Evolutionary conservation across 2,329 filamentous ascomycete species (phyloP), one percentile per base, ranked within the genome.

Genomic region (Colletotrichum tanaceti): DNA sequence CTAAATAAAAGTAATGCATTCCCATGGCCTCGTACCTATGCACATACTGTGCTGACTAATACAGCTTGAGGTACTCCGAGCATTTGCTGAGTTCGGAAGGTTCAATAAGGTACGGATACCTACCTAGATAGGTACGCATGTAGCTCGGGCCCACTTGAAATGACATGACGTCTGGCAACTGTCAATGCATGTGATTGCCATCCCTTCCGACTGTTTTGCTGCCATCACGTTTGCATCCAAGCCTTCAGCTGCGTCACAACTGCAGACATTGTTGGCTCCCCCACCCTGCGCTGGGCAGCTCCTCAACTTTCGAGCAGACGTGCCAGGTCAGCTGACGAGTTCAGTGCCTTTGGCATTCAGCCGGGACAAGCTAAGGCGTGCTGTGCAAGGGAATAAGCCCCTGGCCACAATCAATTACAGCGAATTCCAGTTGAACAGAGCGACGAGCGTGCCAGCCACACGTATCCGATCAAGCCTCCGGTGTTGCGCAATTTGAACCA

Each of bases 401-500:
- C 39, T n/a, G 7, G 6, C 20, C 3, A 22, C 13, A 35, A n/a
- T 39, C 35, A 38, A 54, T 54, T 22, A 54, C 35, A 39, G 32
- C 32, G 35, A 54, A 54, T 54, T 54, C 52, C 52, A 54, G 52
- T 38, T 53, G 32, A n/a, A 39, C 22, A 24, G 52, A 13, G 52
- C 52, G 35, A 35, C 52, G n/a, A 6, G 32, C 13, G n/a, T 54
- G 35, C 52, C 32, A 54, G 52, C 35, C 52, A 39, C 52, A 54
- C 52, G 32, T 54, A 39, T 39, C 35, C n/a, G 52, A 54, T 39
- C 52, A 54, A 54, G 22, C 52, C n/a, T 38, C n/a, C 14, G 20
- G 20, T 39, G 16, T 11, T 54, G 24, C n/a, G 32, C 50, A 22
- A 16, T n/a, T 11, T 13, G 28, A 2, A 35, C 28, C 38, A 53